Base-by-base conservation (phyloP, 176 grass and related monocot species). In the Avena sativa region DNA sequence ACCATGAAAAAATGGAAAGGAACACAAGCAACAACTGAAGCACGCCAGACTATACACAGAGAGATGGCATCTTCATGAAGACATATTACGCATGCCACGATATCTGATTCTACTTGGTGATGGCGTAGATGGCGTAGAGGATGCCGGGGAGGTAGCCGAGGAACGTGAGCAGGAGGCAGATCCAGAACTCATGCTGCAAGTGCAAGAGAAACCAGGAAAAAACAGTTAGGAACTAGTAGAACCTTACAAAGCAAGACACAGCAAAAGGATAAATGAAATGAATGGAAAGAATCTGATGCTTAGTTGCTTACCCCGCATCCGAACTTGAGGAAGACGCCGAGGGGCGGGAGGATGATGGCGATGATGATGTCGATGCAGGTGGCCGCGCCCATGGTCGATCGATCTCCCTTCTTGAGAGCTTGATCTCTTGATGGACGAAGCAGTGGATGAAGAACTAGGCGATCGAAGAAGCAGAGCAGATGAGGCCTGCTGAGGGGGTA, bases 121-220 rank as follows among this genome's bases (percentile, higher is more conserved):
- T 92, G 50, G 85, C 87, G 14, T 92, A 92, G 83, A 92, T 34
- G 11, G 90, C 90, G 48, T 92, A 92, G 87, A 92, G 84, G 88
- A 92, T 92, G 17, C 91, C 91, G 0, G 91, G 88, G 63, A 92
- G 8, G 84, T 90, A 89, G 2, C 85, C 88, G 14, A 89, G 81
- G 87, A 92, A 57, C 80, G 88, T 92, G 68, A 92, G 91, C 50
- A 92, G 10, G 26, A 92, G 87, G 76, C 84, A 87, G 84, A 90
- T 81, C 87, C 87, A 89, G 81, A 92, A 90, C 84, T 92, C 81
- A 20, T 87, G 85, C 65, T 86, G 84, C 76, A 60, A 13, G 49
- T 38, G 36, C 36, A 6, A 0, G 16, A 15, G 9, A 55, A 38
- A 6, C 20, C 48, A 55, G 53, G 63, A 50, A 34, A 50, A 34